Percentiles rank a stretch among this genome's conserved stretches.
Conservation (phyloP, 768 basidiomycete genomes). For the Boletus rex-veris region DNA sequence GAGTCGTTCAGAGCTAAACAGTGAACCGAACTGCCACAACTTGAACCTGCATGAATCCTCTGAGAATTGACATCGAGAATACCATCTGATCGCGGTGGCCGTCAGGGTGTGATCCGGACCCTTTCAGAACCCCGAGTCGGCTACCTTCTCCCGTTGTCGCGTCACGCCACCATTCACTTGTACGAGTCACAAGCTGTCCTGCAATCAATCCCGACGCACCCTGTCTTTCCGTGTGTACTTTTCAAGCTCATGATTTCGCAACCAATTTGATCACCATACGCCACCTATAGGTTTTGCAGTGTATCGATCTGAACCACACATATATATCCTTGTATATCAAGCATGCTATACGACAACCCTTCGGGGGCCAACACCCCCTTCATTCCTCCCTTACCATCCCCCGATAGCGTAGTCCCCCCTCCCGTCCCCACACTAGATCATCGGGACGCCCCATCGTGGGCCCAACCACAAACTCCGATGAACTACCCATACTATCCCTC, state of each 20-base stretch:
- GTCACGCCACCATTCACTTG: conserved; percentile 4
- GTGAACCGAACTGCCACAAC: conserved; percentile 4
- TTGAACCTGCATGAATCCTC: neutral
- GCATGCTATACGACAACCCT: conserved; percentile 30
- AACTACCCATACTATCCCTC: conserved; percentile 39
- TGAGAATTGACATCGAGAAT: conserved; percentile 1
- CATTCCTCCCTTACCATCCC: conserved; percentile 38
- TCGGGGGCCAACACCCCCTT: conserved; percentile 36
- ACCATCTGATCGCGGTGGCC: neutral
- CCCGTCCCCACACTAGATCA: conserved; percentile 31
- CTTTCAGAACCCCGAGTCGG: conserved; percentile 4
- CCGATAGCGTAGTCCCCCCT: conserved; percentile 32
- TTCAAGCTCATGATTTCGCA: neutral
- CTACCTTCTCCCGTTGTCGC: conserved; percentile 1
- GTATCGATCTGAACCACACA: conserved; percentile 18
- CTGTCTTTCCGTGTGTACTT: conserved; percentile 15
- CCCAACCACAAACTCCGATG: conserved; percentile 32
- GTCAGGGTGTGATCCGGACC: conserved; percentile 1
- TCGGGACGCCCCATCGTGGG: conserved; percentile 34
- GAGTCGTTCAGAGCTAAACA: neutral
- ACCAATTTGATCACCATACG: conserved; percentile 7
- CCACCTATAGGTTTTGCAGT: conserved; percentile 21
- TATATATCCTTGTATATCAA: conserved; percentile 21
- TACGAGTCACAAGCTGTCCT: conserved; percentile 17
- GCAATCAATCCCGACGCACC: conserved; percentile 4